phyloP scores from a whole-genome alignment of 352 stramenopile genomes.

The Pythium diclinum region DNA sequence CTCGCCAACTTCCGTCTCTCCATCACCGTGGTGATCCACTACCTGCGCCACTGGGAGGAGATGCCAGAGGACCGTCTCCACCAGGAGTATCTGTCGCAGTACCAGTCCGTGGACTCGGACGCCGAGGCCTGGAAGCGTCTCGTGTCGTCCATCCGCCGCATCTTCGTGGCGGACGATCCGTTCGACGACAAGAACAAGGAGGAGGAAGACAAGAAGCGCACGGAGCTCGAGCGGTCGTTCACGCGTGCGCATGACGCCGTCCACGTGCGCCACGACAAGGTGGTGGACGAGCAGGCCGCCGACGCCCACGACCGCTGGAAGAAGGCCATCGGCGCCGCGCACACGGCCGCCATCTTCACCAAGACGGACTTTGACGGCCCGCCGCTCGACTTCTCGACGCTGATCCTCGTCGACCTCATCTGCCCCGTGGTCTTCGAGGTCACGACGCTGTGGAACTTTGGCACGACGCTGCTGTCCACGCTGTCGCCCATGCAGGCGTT shows the following conservation, averaged over 20 bases:
- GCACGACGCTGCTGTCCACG: slow-evolving; percentile 51
- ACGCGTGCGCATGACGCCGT: slow-evolving; percentile 31
- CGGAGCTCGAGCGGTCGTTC: slow-evolving; percentile 50
- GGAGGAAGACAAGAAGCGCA: slow-evolving; percentile 60
- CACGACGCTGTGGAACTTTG: slow-evolving; percentile 68
- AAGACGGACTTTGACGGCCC: slow-evolving; percentile 79
- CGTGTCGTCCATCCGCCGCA: slow-evolving; percentile 35
- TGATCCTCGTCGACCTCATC: slow-evolving; percentile 81
- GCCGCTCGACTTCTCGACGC: slow-evolving; percentile 78
- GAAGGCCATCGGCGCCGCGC: slow-evolving; percentile 62
- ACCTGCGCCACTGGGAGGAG: slow-evolving; percentile 68
- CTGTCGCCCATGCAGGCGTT: slow-evolving; percentile 71
- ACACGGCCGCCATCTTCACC: slow-evolving; percentile 68
- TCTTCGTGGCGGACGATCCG: slow-evolving; percentile 61
- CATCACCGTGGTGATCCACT: slow-evolving; percentile 82
- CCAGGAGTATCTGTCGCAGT: slow-evolving; percentile 41
- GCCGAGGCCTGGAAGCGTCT: slow-evolving; percentile 59
- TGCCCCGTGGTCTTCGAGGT: slow-evolving; percentile 81
- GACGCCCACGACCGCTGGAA: slow-evolving; percentile 61
- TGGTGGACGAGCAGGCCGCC: slow-evolving; percentile 18
- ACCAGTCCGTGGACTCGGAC: slow-evolving; percentile 54
- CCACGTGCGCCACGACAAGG: slow-evolving; percentile 41
- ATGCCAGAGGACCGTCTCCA: slow-evolving; percentile 81
- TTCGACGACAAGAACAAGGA: slow-evolving; percentile 80
- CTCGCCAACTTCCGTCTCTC: slow-evolving; percentile 83